phyloP scores from a whole-genome alignment of 805 yeast species.

The Monosporozyma servazzii region DNA sequence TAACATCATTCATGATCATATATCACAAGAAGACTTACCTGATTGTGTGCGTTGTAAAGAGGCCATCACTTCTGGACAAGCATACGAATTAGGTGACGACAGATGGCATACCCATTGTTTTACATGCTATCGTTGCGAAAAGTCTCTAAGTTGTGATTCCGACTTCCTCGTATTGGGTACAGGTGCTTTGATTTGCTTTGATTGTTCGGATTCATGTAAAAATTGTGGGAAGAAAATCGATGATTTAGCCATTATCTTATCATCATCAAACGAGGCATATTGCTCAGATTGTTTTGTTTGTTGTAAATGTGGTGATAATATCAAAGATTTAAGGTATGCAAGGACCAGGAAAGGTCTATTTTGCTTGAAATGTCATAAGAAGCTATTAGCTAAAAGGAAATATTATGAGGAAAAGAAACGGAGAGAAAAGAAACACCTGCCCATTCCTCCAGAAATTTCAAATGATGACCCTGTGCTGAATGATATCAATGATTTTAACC shows the following conservation, averaged over 20 bases:
- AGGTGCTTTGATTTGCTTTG: conserved; percentile 83
- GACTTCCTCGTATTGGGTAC: conserved; percentile 88
- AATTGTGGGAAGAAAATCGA: conserved; percentile 83
- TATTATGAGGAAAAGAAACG: conserved; percentile 31
- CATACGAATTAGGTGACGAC: conserved; percentile 88
- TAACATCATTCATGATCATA: neutral
- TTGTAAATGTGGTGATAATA: conserved; percentile 76
- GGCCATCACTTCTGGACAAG: conserved; percentile 79
- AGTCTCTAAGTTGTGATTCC: conserved; percentile 73
- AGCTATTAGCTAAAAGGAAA: conserved; percentile 67
- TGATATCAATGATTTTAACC: neutral
- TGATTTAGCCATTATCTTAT: conserved; percentile 73
- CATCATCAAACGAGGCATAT: conserved; percentile 93
- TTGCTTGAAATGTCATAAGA: conserved; percentile 89
- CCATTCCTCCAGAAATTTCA: conserved; percentile 6
- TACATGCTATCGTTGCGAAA: conserved; percentile 75
- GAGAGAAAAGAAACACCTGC: conserved; percentile 21
- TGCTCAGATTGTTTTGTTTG: conserved; percentile 89
- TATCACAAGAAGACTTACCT: conserved; percentile 11
- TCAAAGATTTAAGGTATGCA: conserved; percentile 86
- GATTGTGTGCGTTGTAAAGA: conserved; percentile 37
- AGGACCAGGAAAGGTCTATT: conserved; percentile 88
- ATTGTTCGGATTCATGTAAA: conserved; percentile 87
- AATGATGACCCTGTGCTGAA: neutral
- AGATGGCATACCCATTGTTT: conserved; percentile 96